phyloP scores from a whole-genome alignment of 805 yeast genomes.

The Diddensiella transvaalensis region DNA sequence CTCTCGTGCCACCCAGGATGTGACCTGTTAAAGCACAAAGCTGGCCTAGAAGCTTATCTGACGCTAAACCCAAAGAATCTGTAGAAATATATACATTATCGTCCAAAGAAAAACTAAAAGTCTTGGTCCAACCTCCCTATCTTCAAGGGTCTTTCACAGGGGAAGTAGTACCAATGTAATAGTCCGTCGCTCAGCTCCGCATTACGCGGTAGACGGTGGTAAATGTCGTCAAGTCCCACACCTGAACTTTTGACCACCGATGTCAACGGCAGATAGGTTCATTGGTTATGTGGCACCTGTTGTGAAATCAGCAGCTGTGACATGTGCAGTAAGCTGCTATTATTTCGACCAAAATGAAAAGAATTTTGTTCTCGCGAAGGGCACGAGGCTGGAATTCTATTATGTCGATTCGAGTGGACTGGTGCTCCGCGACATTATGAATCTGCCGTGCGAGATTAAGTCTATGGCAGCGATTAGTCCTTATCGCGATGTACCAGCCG shows the following conservation, averaged over 20 bases:
- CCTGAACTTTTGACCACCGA: too few relatives aligned
- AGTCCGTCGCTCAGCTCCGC: too few relatives aligned
- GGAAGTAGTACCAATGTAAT: too few relatives aligned
- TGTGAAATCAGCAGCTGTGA: slow-evolving; percentile 7
- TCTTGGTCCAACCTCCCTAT: not conserved
- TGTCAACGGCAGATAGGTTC: not conserved
- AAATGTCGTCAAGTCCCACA: too few relatives aligned
- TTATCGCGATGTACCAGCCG: not conserved
- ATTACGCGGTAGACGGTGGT: too few relatives aligned
- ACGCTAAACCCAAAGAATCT: not conserved
- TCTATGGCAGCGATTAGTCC: not conserved
- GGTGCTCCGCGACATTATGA: not conserved
- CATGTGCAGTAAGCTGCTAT: not conserved
- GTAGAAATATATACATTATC: not conserved
- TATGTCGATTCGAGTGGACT: slow-evolving; percentile 4
- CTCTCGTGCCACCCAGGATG: slow-evolving; percentile 96
- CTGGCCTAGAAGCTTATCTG: too few relatives aligned
- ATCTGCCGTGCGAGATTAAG: not conserved
- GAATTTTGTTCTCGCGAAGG: slow-evolving; percentile 7
- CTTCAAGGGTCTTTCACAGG: not conserved
- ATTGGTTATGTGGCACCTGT: slow-evolving; percentile 6
- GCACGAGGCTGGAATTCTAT: slow-evolving; percentile 9
- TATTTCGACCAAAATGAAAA: not conserved
- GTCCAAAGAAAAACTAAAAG: not conserved
- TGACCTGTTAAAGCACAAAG: slow-evolving; percentile 53